Evolutionary conservation across 202 grass and related monocot genomes (phyloP), one percentile per base, ranked within the genome.

Genomic region (Eragrostis tef): DNA sequence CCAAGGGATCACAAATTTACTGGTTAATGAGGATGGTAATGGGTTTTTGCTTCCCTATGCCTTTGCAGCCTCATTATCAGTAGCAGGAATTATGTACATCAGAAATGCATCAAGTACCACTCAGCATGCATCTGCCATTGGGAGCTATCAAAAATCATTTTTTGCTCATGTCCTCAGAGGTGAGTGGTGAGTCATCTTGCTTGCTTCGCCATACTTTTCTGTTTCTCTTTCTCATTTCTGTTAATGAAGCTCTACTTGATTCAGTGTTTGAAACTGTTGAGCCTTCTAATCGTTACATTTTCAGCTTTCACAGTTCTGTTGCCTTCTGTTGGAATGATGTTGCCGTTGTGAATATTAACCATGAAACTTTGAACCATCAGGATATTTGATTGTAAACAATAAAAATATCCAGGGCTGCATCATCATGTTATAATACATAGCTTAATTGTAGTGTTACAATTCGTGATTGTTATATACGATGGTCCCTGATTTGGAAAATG

Each of bases 111-210:
- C 92, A 86, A 94, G 75, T 81, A 78, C 24, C 61, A 84, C 62
- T 79, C 90, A 93, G 59, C 87, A 91, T 81, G 73, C 78, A 84
- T 85, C 85, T 71, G 62, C 81, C 20, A 75, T 98, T 69, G 90
- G 87, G 71, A 98, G 95, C 80, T 98, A 98, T 82, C 81, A 79
- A 82, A 98, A 98, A 56, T 98, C 90, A 65, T 95, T 99, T 91
- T 90, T 74, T 54, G 89, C 90, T 56, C 96, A 98, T 90, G 90
- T 91, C 81, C 85, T 98, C 83, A 89, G 78, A 93, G 96, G 96
- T 95, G 85, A 92, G 86, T 79, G 84, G 57, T 87, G 86, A 87
- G 72, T 46, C 60, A 62, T 73, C 78, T 73, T 73, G 7, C 67
- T 77, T 86, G 46, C 65, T 79, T 22, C 20, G 0, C 19, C 48